phyloP scores from a whole-genome alignment of 176 grass and related monocot species.

The Eremochloa ophiuroides region DNA sequence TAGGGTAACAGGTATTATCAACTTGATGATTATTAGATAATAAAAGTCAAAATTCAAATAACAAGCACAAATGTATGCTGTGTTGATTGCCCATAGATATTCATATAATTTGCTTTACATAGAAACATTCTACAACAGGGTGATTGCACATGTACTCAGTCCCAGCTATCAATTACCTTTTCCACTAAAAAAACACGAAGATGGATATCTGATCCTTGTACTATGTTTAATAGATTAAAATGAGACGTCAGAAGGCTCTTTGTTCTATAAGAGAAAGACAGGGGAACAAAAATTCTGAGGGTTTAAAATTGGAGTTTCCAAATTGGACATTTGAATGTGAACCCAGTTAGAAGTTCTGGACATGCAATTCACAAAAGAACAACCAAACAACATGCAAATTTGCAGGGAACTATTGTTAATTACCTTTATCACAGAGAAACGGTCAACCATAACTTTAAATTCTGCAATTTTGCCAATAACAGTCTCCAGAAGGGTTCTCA shows the following conservation, averaged over 20 bases:
- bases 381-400: constrained; percentile 25
- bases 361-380: constrained; percentile 8
- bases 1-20: constrained; percentile 12
- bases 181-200: background rate
- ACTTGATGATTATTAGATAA: background rate
- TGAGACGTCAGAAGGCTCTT: background rate
- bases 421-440: constrained; percentile 97
- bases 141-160: background rate
- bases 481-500: constrained; percentile 83
- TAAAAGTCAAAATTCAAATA: background rate
- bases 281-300: background rate
- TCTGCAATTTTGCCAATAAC: constrained; percentile 74
- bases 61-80: background rate
- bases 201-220: background rate
- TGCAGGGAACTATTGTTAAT: constrained; percentile 14
- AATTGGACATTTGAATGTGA: background rate
- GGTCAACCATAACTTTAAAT: constrained; percentile 83
- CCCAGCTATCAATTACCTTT: background rate
- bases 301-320: background rate
- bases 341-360: background rate
- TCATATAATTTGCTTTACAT: background rate
- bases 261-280: background rate
- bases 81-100: background rate
- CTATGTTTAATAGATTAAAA: background rate
- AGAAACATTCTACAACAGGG: background rate